Percentiles rank a stretch among this genome's conserved stretches.
Conservation (phyloP, 495 filamentous ascomycete species). For the Penicillium bovifimosum region DNA sequence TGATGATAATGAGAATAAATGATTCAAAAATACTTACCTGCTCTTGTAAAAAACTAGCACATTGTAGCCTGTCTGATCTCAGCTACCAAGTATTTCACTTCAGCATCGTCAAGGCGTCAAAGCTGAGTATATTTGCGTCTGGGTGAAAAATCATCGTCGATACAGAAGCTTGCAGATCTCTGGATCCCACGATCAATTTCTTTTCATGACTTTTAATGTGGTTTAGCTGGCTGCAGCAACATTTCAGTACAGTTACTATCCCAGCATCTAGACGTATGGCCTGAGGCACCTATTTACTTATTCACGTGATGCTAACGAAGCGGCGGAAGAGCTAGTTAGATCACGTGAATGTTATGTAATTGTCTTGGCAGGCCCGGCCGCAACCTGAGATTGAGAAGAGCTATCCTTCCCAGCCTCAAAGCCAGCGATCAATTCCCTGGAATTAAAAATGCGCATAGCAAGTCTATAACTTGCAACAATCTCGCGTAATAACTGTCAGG, state of each 20-base stretch:
- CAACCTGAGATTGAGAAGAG: neutral
- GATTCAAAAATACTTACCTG: neutral
- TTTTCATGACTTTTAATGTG: neutral
- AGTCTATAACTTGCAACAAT: neutral
- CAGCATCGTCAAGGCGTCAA: no score
- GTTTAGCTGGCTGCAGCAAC: no score
- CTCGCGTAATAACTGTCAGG: neutral
- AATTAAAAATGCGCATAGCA: neutral
- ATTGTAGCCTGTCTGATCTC: no score
- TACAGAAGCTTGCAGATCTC: no score
- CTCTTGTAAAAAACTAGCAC: neutral
- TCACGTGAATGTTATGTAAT: neutral
- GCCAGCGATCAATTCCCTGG: neutral
- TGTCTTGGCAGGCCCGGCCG: neutral
- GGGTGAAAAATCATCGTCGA: no score
- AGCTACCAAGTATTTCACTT: no score
- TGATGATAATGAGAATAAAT: constrained; percentile 31
- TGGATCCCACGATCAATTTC: no score
- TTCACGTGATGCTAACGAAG: neutral
- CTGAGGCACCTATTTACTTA: neutral
- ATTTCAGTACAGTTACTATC: no score
- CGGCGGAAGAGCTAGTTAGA: rapidly evolving
- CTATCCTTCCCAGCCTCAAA: neutral
- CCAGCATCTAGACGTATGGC: no score
- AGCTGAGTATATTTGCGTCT: no score